Evolutionary conservation across 139 green algal species (phyloP), one percentile per base, ranked within the genome.

Genomic region (Chloropicon primus): DNA sequence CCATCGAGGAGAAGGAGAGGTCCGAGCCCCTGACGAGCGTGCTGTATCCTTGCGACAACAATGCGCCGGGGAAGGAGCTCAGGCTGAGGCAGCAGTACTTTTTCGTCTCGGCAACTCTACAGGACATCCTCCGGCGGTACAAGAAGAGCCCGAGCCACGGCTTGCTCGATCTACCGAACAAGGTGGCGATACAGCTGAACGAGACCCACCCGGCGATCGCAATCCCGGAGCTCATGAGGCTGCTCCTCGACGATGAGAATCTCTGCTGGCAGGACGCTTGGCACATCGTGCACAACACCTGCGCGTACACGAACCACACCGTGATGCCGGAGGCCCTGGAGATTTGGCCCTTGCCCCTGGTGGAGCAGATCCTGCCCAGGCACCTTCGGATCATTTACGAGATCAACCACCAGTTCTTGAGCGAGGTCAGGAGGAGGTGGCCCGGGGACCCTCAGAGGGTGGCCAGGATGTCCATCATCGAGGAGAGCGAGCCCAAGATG

Each of bases 61-160:
- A 95, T 10, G 84, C 89, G 71, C 91, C 98, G 80, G 96, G 96
- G 83, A 99, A 99, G 88, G 91, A 96, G 87, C 90, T 99, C 82
- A 92, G 96, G 75, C 87, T 99, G 26, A 97, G 97, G 91, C 96
- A 99, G 90, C 95, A 99, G 88, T 96, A 96, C 88, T 98, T 99
- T 88, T 96, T 99, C 76, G 92, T 97, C 21, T 93, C 87, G 24
- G 96, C 95, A 3, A 96, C 93, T 21, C 85, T 99, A 53, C 94
- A 98, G 89, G 92, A 95, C 78, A 72, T 84, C 29, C 73, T 87
- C 10, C 5, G 41, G 41, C 5, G 41, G 41, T 62, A 62, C 41
- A 62, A 62, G 41, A 62, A 62, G 41, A 62, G 41, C 10, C 41
- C 41, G 17, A 17, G 17, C 10, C 41, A 62, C 41, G 17, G 41